Conservation (phyloP, 2,329 filamentous ascomycete species). For the Achaetomium macrosporum region DNA sequence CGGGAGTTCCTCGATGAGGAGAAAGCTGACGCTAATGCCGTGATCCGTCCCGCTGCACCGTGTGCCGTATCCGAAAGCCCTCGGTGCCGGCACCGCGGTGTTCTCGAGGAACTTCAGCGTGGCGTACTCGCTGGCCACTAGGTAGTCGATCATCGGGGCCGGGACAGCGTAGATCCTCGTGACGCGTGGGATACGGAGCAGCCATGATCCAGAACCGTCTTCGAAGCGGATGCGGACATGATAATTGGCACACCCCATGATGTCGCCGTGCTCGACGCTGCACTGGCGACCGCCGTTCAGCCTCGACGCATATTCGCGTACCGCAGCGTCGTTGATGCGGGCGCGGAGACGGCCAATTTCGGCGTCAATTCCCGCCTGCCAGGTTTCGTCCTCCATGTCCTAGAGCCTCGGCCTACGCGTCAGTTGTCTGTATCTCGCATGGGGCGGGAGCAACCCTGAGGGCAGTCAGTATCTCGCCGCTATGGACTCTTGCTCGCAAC, state of each 20-base stretch:
- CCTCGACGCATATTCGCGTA: background rate
- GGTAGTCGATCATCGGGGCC: slow-evolving; percentile 17
- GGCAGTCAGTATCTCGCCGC: background rate
- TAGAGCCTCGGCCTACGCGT: background rate
- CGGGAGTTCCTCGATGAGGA: slow-evolving; percentile 23
- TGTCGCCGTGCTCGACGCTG: background rate
- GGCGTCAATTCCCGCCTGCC: background rate
- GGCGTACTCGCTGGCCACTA: slow-evolving; percentile 29
- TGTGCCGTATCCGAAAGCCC: slow-evolving; percentile 24
- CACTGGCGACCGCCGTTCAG: background rate
- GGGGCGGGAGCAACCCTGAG: too few relatives aligned
- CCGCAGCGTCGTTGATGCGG: background rate
- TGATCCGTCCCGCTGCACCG: slow-evolving; percentile 18
- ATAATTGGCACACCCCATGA: background rate
- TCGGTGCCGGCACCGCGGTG: slow-evolving; percentile 25
- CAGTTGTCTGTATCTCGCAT: too few relatives aligned
- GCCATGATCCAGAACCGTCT: background rate
- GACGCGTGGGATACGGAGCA: background rate
- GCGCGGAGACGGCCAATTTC: background rate
- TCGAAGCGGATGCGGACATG: background rate
- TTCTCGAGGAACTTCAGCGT: slow-evolving; percentile 30
- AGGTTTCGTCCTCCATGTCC: background rate
- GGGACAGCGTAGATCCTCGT: background rate
- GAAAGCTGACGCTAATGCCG: slow-evolving; percentile 25
- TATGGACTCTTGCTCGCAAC: background rate